Conservation (phyloP, 2,329 filamentous ascomycete species). For the Madurella fahalii region DNA sequence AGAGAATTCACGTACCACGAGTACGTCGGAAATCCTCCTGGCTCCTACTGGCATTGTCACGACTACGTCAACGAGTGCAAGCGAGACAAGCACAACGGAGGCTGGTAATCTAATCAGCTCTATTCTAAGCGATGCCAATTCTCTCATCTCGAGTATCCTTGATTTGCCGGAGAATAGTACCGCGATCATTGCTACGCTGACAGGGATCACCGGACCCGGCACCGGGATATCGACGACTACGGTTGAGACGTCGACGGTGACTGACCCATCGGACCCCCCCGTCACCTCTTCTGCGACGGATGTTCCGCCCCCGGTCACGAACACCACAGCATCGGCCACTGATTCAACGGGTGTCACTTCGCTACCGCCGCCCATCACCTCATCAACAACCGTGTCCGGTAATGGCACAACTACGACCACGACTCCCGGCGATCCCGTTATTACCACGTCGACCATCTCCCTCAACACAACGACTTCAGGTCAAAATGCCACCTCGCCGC, state of each 20-base stretch:
- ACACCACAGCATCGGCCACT: neutral
- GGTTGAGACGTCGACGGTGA: neutral
- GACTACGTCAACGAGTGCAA: conserved; percentile 9
- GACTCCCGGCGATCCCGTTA: conserved; percentile 1
- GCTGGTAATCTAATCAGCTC: neutral
- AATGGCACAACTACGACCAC: conserved; percentile 4
- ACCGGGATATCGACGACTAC: neutral
- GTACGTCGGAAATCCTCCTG: conserved; percentile 28
- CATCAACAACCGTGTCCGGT: neutral
- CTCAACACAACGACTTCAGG: neutral
- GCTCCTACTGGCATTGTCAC: conserved; percentile 34
- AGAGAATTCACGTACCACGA: conserved; percentile 5
- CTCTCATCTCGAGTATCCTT: neutral
- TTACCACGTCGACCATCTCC: neutral
- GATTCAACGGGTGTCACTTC: neutral
- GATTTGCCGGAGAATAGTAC: neutral
- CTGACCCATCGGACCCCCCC: neutral
- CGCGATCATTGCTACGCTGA: neutral
- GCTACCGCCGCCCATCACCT: neutral
- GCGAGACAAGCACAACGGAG: neutral
- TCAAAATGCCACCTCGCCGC: conserved; percentile 4
- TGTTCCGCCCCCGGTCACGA: neutral
- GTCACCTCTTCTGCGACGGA: neutral
- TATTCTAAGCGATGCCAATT: neutral
- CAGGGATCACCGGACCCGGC: neutral